A percentile compares a stretch with the other conserved stretches of the same genome.
These are phyloP conservation scores for Penicillium salamii DNA, from an alignment of 495 filamentous ascomycete species.

Conservation along the genomic window DNA sequence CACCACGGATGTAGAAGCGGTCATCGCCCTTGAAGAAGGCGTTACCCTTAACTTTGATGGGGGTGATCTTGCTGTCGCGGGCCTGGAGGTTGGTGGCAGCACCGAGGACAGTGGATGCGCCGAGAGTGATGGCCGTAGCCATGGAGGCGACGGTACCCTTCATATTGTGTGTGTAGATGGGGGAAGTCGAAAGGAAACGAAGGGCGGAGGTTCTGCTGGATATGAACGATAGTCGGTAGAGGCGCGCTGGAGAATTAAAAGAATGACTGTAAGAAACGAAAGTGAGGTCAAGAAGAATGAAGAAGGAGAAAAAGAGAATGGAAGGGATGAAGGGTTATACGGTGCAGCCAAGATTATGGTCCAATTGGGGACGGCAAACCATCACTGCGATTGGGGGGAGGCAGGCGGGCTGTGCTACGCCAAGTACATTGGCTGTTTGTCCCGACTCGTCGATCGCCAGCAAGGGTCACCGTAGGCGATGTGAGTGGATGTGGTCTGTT, in stretches of 20 bases:
- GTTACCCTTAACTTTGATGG: slow-evolving; percentile 59
- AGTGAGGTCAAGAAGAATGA: slow-evolving; percentile 16
- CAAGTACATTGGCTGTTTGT: slow-evolving; percentile 7
- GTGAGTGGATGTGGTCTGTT: not conserved
- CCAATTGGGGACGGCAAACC: not conserved
- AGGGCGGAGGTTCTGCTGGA: slow-evolving; percentile 7
- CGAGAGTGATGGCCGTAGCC: slow-evolving; percentile 52
- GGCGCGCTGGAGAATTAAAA: slow-evolving; percentile 4
- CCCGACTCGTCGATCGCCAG: slow-evolving; percentile 12
- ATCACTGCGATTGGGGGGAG: not conserved
- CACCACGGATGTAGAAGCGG: slow-evolving; percentile 91
- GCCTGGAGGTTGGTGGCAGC: slow-evolving; percentile 45
- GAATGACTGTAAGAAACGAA: slow-evolving; percentile 25
- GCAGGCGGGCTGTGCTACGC: slow-evolving; percentile 8
- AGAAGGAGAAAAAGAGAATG: slow-evolving; percentile 33
- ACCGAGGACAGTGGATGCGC: slow-evolving; percentile 44
- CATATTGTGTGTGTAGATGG: slow-evolving; percentile 46
- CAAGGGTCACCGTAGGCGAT: slow-evolving; percentile 7
- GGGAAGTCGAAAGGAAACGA: slow-evolving; percentile 8
- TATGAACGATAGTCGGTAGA: slow-evolving; percentile 18
- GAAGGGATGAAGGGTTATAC: slow-evolving; percentile 23
- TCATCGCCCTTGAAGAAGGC: slow-evolving; percentile 83
- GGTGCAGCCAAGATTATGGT: too few species aligned
- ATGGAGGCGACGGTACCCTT: slow-evolving; percentile 54
- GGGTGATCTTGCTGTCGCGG: slow-evolving; percentile 41